A percentile compares a stretch with the other conserved stretches of the same genome.
These are phyloP conservation scores for Uronychia binucleata DNA, from an alignment of 73 alveolate genomes.

Conservation along the genomic window DNA sequence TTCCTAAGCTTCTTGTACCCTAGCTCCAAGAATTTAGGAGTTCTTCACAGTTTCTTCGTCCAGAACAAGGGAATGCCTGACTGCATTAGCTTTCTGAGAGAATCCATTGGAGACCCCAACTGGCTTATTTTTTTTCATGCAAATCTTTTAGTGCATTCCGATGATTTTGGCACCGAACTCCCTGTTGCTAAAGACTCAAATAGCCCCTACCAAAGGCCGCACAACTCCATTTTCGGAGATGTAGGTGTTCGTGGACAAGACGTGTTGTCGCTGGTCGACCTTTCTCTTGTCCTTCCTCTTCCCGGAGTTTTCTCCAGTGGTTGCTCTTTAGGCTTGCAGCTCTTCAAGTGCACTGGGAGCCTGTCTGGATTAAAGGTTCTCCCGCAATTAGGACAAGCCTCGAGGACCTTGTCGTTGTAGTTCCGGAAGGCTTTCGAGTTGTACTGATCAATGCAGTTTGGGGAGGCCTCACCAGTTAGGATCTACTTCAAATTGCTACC, in stretches of 20 bases:
- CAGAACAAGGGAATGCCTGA: no score
- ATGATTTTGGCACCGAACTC: background rate
- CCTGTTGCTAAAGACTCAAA: background rate
- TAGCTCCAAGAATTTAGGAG: no score
- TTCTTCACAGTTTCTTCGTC: no score
- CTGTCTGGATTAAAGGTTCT: slow-evolving; percentile 95
- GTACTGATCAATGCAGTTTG: slow-evolving; percentile 65
- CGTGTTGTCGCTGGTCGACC: background rate
- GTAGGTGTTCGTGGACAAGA: background rate
- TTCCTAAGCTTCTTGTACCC: no score
- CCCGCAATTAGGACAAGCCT: slow-evolving; percentile 87
- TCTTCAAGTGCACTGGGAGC: slow-evolving; percentile 72
- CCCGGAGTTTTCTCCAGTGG: background rate
- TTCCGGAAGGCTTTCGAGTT: slow-evolving; percentile 85
- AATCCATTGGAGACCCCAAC: no score
- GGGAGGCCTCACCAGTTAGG: background rate
- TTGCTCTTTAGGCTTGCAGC: slow-evolving; percentile 48
- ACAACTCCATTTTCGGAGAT: background rate
- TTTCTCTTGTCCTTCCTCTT: background rate
- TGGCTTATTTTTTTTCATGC: background rate
- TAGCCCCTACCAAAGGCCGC: background rate
- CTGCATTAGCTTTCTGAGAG: no score
- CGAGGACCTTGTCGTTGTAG: slow-evolving; percentile 78
- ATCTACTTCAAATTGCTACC: background rate
- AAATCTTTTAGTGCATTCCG: background rate